Evolutionary conservation across 2,329 filamentous ascomycete species (phyloP), one percentile per base, ranked within the genome.

Genomic region (Uncinocarpus reesii): DNA sequence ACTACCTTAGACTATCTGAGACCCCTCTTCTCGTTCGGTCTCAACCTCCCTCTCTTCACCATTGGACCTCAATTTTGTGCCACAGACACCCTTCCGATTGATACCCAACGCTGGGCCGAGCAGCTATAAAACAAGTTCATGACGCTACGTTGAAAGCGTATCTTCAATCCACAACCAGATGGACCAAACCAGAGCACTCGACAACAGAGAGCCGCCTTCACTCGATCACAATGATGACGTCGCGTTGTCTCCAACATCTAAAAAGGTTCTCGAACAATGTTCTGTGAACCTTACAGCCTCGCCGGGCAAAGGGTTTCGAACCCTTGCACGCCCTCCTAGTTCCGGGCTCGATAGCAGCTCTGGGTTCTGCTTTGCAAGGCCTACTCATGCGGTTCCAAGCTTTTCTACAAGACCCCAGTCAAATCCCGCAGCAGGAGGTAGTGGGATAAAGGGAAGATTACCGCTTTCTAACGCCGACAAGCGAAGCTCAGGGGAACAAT

Each of bases 291-390:
- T 56, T n/a, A 34, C 36, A 15, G 34, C 49, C 34, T 28, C 48
- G 15, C 23, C 42, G 24, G 47, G 35, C 28, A 55, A 46, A 11
- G 32, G 44, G 8, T 47, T 49, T 32, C 49, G 50, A 23, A 43
- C 60, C 6, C 52, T 66, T 50, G 55, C 62, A 34, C 61, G 64
- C 1, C 64, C 63, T 10, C 46, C 55, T 16, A 64, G 56, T 35
- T 60, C 60, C 5, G 58, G 55, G 1, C 50, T 62, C 20, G 59
- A 66, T 36, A 38, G 55, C 15, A 31, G 55, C 26, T 47, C 26
- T 7, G 53, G 53, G 1, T 66, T 68, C 48, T 61, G 58, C 4
- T 68, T 67, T 49, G 53, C 60, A 13, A 65, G 59, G 43, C 65
- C 63, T 20, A 53, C 47, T 16, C 55, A 53, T 24, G 52, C 56